A percentile compares a stretch with the other conserved stretches of the same genome.
Conservation (phyloP, 306 rosid species). For the Acmispon strigosus region DNA sequence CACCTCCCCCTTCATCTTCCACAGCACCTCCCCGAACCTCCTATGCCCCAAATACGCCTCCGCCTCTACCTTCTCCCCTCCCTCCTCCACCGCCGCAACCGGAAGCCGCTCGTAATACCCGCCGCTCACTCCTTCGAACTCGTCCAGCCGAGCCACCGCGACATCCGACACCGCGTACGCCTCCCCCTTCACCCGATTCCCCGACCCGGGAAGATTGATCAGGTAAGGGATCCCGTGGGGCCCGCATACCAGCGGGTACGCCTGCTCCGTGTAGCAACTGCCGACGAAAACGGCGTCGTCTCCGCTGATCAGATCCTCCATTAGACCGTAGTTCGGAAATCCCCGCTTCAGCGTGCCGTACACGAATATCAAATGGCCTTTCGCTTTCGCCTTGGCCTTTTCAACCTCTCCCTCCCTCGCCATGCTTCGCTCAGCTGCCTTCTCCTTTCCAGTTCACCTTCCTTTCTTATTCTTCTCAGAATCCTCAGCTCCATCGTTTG, state of each 20-base stretch:
- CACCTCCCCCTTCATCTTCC: constrained; percentile 36
- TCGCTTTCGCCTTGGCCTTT: not conserved
- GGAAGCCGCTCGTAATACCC: constrained; percentile 56
- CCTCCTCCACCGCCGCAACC: constrained; percentile 20
- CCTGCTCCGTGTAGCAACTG: constrained; percentile 11
- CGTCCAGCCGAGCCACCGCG: constrained; percentile 47
- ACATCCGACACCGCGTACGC: constrained; percentile 37
- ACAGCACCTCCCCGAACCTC: constrained; percentile 43
- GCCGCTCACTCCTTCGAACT: constrained; percentile 36
- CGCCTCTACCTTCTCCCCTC: constrained; percentile 23
- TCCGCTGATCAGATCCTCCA: constrained; percentile 27
- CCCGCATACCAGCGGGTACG: constrained; percentile 56
- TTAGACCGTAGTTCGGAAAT: constrained; percentile 41
- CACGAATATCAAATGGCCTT: constrained; percentile 32
- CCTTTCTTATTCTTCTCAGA: not conserved
- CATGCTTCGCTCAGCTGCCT: not conserved
- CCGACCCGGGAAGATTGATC: constrained; percentile 51
- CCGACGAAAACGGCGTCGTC: constrained; percentile 44
- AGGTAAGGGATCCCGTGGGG: constrained; percentile 64
- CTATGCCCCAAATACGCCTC: constrained; percentile 62
- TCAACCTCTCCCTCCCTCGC: not conserved
- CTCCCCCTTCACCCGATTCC: constrained; percentile 50
- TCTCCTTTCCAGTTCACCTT: not conserved
- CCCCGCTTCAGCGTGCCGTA: constrained; percentile 71
- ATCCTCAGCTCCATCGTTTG: not conserved